Evolutionary conservation across 495 filamentous ascomycete species (phyloP).

Genomic region (Chaetomidium leptoderma): DNA sequence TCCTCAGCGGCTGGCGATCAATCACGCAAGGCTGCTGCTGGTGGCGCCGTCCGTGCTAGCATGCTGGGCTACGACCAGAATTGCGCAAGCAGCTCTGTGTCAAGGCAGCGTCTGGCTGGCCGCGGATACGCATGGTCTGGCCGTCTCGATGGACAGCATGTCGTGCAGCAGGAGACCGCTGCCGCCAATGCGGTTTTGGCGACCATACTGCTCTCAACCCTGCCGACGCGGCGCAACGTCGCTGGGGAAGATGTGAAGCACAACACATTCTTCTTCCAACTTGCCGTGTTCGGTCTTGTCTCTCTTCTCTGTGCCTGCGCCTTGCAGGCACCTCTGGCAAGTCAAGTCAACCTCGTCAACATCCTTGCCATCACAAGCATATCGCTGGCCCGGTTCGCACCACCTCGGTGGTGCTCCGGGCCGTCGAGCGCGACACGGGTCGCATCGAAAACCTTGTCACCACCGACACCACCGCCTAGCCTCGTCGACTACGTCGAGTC

Average conservation of each 20-base stretch:
- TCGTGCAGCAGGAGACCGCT: background rate
- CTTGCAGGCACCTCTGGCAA: constrained; percentile 17
- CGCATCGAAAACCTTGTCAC: constrained; percentile 12
- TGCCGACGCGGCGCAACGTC: constrained; percentile 23
- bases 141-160: background rate
- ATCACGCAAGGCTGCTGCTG: background rate
- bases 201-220: constrained; percentile 19
- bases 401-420: constrained; percentile 12
- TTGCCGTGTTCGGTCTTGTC: constrained; percentile 36
- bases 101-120: background rate
- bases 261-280: constrained; percentile 17
- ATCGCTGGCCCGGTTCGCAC: constrained; percentile 19
- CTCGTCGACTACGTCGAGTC: constrained; percentile 26
- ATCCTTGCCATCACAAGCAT: constrained; percentile 22
- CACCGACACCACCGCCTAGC: constrained; percentile 8
- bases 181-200: constrained; percentile 13
- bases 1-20: background rate
- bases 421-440: constrained; percentile 1
- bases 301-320: constrained; percentile 26
- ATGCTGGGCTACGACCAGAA: background rate
- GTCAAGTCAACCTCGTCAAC: constrained; percentile 17
- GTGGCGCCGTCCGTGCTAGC: background rate
- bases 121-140: background rate
- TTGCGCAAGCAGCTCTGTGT: background rate
- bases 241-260: constrained; percentile 14